phyloP scores from a whole-genome alignment of 768 basidiomycete genomes.

The Naganishia kalamii region DNA sequence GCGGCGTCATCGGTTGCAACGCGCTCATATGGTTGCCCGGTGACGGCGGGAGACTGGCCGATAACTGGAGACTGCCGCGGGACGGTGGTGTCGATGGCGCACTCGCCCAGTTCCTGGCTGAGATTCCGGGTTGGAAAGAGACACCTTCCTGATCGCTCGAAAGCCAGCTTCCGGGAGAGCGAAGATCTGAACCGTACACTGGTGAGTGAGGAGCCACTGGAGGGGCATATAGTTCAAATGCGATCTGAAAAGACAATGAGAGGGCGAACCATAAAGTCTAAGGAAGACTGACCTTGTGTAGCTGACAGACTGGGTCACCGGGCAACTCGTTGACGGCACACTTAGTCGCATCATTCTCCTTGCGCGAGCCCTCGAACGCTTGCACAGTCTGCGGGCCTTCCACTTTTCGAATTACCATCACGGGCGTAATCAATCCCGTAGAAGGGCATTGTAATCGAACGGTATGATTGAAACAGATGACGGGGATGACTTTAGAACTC shows the following conservation, averaged over 20 bases:
- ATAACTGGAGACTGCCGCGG: constrained; percentile 4
- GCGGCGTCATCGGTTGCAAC: constrained; percentile 41
- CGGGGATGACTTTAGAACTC: constrained; percentile 74
- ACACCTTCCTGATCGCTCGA: constrained; percentile 34
- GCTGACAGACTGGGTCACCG: constrained; percentile 88
- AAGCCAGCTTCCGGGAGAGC: constrained; percentile 35
- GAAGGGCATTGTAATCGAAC: constrained; percentile 90
- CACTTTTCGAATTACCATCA: constrained; percentile 87
- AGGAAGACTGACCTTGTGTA: constrained; percentile 65
- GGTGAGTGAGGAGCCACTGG: constrained; percentile 21
- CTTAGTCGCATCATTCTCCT: constrained; percentile 53
- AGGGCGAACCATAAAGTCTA: too few species aligned
- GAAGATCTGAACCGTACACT: constrained; percentile 21
- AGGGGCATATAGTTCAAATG: constrained; percentile 37
- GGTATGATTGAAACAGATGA: constrained; percentile 94
- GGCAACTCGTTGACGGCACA: constrained; percentile 70
- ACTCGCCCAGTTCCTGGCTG: constrained; percentile 28
- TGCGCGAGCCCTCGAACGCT: constrained; percentile 67
- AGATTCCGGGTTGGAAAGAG: constrained; percentile 24
- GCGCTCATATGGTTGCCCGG: constrained; percentile 31
- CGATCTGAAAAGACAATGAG: constrained; percentile 18
- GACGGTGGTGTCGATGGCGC: constrained; percentile 19
- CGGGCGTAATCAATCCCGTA: constrained; percentile 87
- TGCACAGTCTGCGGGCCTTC: constrained; percentile 83
- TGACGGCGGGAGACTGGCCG: constrained; percentile 28